Percentiles rank a stretch among this genome's conserved stretches.
phyloP scores from a whole-genome alignment of 2,329 filamentous ascomycete species.

The Paecilomyces niveus region DNA sequence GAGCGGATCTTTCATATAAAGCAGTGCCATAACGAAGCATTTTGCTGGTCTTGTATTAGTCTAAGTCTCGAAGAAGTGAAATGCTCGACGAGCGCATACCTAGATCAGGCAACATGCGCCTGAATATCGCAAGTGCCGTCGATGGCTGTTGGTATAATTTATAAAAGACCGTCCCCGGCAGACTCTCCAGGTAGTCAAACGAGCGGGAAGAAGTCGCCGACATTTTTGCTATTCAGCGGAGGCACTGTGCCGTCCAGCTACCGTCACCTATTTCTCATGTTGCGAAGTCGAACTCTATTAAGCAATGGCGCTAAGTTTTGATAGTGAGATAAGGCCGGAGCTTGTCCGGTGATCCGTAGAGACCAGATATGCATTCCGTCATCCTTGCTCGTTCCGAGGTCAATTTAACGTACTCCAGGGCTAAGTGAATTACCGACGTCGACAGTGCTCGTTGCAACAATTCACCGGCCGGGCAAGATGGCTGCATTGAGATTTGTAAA shows the following conservation, averaged over 20 bases:
- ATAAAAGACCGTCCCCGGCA: conserved; percentile 81
- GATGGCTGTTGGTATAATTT: conserved; percentile 94
- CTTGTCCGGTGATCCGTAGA: conserved; percentile 2
- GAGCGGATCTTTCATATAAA: conserved; percentile 81
- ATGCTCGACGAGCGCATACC: conserved; percentile 49
- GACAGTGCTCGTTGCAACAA: neutral
- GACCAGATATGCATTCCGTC: conserved; percentile 6
- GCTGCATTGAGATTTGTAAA: conserved; percentile 56
- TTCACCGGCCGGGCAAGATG: conserved; percentile 25
- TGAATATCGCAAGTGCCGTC: conserved; percentile 89
- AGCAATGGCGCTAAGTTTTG: neutral
- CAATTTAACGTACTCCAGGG: neutral
- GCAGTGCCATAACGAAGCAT: conserved; percentile 88
- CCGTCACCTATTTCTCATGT: conserved; percentile 20
- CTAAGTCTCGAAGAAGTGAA: neutral
- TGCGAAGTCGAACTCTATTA: conserved; percentile 4
- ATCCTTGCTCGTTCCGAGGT: neutral
- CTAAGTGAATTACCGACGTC: neutral
- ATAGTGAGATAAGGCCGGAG: neutral
- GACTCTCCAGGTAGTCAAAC: conserved; percentile 87
- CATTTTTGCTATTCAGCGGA: conserved; percentile 36
- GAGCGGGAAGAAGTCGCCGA: conserved; percentile 52
- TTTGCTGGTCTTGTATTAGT: conserved; percentile 55
- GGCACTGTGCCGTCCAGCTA: conserved; percentile 11
- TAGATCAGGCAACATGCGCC: conserved; percentile 90